A percentile compares a stretch with the other conserved stretches of the same genome.
These are phyloP conservation scores for Fusarium secorum DNA, from an alignment of 2,329 filamentous ascomycete genomes.

Conservation along the genomic window DNA sequence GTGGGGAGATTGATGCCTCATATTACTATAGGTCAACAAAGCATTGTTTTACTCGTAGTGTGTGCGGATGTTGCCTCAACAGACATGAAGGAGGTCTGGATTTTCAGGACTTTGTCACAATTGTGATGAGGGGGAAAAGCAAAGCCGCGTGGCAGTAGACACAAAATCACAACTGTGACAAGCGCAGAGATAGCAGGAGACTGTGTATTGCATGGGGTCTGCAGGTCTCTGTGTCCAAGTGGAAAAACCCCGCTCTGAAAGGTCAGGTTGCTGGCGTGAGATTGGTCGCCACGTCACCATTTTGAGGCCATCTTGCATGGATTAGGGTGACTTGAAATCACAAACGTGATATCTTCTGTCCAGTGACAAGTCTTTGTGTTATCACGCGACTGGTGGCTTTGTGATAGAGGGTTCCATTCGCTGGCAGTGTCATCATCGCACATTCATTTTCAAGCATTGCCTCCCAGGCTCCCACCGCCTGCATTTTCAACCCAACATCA, in stretches of 20 bases:
- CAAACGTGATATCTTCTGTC: neutral
- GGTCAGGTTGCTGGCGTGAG: neutral
- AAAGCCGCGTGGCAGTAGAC: neutral
- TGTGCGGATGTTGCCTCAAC: neutral
- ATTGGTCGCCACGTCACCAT: neutral
- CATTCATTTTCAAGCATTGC: neutral
- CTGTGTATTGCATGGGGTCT: neutral
- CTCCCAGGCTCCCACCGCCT: neutral
- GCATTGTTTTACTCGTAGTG: neutral
- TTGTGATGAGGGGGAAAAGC: neutral
- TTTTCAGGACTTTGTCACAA: neutral
- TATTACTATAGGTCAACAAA: neutral
- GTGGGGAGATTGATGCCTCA: neutral
- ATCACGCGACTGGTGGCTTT: neutral
- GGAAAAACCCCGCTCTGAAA: neutral
- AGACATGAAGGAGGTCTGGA: neutral
- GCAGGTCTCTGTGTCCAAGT: neutral
- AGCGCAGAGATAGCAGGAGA: neutral
- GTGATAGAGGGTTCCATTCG: neutral
- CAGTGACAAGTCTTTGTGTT: neutral
- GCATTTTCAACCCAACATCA: neutral
- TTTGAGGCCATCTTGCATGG: neutral
- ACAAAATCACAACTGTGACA: conserved; percentile 1
- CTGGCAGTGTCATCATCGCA: neutral
- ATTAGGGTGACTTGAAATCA: neutral